Percentiles rank a stretch among this genome's conserved stretches.
Conservation (phyloP, 345 rosid genomes). For the Eucalyptus sp. region DNA sequence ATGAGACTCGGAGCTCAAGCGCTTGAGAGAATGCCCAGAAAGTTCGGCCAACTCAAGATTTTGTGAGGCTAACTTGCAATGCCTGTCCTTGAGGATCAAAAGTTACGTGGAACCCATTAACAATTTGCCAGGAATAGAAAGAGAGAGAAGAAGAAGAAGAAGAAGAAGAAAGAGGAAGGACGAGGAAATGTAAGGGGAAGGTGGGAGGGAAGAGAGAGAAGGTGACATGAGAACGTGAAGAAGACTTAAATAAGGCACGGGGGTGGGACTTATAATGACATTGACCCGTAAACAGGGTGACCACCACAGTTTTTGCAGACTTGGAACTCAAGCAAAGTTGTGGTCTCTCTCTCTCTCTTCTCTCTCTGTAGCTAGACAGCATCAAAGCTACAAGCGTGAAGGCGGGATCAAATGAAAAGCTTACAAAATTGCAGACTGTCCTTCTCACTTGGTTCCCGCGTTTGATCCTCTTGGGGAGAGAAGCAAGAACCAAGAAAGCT, state of each 20-base stretch:
- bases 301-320: slow-evolving; percentile 1
- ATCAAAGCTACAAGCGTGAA: background rate
- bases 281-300: background rate
- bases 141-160: background rate
- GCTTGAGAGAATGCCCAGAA: background rate
- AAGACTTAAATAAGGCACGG: background rate
- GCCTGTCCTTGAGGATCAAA: background rate
- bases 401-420: background rate
- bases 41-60: background rate
- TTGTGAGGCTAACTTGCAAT: background rate
- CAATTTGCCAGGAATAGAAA: background rate
- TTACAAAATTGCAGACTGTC: background rate
- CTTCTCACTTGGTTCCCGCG: background rate
- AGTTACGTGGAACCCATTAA: background rate
- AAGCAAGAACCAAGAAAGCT: background rate
- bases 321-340: slow-evolving; percentile 8
- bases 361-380: background rate
- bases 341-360: background rate
- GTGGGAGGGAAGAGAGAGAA: background rate
- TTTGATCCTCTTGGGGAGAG: background rate
- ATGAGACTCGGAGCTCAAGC: background rate
- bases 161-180: background rate
- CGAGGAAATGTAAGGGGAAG: background rate
- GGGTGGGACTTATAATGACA: background rate
- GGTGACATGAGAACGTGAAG: background rate